phyloP scores from a whole-genome alignment of 2,329 filamentous ascomycete genomes.

The Botrytis fragariae region DNA sequence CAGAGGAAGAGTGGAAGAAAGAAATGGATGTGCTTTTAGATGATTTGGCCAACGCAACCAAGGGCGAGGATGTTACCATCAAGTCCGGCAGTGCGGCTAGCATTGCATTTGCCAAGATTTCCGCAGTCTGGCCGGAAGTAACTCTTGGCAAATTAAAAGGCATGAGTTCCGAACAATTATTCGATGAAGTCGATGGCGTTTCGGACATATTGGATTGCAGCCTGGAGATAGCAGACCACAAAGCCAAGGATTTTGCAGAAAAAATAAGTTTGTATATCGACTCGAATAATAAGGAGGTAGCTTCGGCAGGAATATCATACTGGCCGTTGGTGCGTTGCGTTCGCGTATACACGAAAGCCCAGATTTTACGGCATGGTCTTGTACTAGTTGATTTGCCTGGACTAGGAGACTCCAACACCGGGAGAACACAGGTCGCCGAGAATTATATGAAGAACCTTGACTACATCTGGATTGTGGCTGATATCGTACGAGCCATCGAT shows the following conservation, averaged over 20 bases:
- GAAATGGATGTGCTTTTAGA: not conserved
- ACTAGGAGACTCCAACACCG: conserved; percentile 6
- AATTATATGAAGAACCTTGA: not conserved
- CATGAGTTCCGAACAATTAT: not conserved
- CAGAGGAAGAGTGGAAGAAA: not conserved
- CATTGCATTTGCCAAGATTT: not conserved
- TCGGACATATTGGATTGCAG: not conserved
- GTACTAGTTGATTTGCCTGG: conserved; percentile 9
- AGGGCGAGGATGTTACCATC: not conserved
- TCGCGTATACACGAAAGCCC: not conserved
- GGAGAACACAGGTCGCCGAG: not conserved
- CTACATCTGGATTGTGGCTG: not conserved
- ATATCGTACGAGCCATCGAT: conserved; percentile 8
- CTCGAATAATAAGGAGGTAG: too few relatives aligned
- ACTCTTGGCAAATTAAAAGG: not conserved
- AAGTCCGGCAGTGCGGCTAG: not conserved
- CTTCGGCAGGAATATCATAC: too few relatives aligned
- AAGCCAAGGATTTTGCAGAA: too few relatives aligned
- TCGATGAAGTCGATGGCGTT: not conserved
- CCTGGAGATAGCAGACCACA: not conserved
- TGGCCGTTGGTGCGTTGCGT: conserved; percentile 15
- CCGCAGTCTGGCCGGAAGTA: not conserved
- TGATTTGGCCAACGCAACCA: not conserved
- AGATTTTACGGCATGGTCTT: conserved; percentile 1
- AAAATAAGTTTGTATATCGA: too few relatives aligned